Evolutionary conservation across 2,329 filamentous ascomycete genomes (phyloP).

Genomic region (Claviceps spartinae): DNA sequence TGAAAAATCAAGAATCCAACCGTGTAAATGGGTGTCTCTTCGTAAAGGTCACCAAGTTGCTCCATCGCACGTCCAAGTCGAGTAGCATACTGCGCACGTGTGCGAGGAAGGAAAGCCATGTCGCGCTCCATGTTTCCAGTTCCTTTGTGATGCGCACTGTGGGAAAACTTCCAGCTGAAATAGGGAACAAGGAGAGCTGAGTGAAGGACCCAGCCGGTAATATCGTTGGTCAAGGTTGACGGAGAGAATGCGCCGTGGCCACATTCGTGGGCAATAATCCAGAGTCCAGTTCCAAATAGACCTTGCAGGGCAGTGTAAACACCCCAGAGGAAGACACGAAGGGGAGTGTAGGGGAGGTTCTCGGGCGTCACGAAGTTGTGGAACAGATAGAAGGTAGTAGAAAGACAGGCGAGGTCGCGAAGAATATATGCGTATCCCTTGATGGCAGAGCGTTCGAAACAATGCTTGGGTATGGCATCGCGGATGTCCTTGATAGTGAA

Average conservation of each 20-base stretch:
- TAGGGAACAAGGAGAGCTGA: slow-evolving; percentile 85
- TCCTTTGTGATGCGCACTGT: slow-evolving; percentile 99
- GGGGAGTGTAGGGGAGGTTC: slow-evolving; percentile 55
- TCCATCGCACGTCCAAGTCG: slow-evolving; percentile 62
- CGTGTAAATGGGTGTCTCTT: slow-evolving; percentile 86
- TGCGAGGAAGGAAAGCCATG: slow-evolving; percentile 98
- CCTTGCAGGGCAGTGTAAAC: slow-evolving; percentile 72
- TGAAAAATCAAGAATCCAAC: slow-evolving; percentile 61
- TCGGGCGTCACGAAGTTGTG: slow-evolving; percentile 83
- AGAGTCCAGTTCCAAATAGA: slow-evolving; percentile 83
- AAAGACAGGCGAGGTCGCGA: slow-evolving; percentile 62
- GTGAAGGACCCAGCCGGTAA: slow-evolving; percentile 84
- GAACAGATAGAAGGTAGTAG: slow-evolving; percentile 71
- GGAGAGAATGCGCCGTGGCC: slow-evolving; percentile 93
- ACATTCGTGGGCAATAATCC: slow-evolving; percentile 96
- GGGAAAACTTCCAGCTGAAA: slow-evolving; percentile 99
- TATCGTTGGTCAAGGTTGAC: slow-evolving; percentile 83
- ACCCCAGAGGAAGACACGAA: slow-evolving; percentile 50
- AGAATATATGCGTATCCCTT: slow-evolving; percentile 70
- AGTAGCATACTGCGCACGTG: slow-evolving; percentile 65
- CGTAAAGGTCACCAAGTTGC: slow-evolving; percentile 76
- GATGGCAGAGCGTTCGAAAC: slow-evolving; percentile 74
- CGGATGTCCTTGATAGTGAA: slow-evolving; percentile 97
- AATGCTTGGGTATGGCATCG: slow-evolving; percentile 94
- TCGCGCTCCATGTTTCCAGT: slow-evolving; percentile 95